These are phyloP conservation scores for Trifolium fragiferum DNA, from an alignment of 306 rosid genomes.

Conservation along the genomic window DNA sequence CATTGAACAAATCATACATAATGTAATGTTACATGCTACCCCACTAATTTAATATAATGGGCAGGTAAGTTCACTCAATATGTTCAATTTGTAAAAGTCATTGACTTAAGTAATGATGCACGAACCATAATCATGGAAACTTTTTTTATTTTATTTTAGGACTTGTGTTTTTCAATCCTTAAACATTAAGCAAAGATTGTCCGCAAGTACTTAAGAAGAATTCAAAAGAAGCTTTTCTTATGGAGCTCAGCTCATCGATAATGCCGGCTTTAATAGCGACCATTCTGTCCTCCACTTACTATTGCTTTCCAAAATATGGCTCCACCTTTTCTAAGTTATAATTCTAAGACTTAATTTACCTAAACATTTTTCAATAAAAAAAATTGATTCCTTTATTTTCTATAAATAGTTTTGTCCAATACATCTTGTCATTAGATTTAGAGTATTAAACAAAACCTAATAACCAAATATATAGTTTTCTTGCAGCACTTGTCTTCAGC, in stretches of 20 bases:
- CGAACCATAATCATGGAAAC: constrained; percentile 18
- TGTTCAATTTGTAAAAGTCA: background rate
- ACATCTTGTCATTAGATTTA: too few relatives aligned
- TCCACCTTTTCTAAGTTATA: constrained; percentile 5
- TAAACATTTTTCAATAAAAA: too few relatives aligned
- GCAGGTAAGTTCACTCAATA: constrained; percentile 26
- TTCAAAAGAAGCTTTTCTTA: constrained; percentile 38
- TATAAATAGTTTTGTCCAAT: too few relatives aligned
- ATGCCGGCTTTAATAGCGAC: constrained; percentile 48
- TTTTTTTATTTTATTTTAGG: background rate
- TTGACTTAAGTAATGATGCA: constrained; percentile 24
- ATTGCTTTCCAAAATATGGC: constrained; percentile 22
- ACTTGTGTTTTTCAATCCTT: constrained; percentile 37
- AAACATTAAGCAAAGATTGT: constrained; percentile 43
- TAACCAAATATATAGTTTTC: too few relatives aligned
- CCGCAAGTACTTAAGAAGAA: constrained; percentile 24
- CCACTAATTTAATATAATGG: constrained; percentile 18
- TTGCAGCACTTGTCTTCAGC: too few relatives aligned
- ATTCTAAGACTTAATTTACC: too few relatives aligned
- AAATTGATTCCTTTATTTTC: too few relatives aligned
- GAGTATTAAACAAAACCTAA: too few relatives aligned
- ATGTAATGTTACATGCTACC: constrained; percentile 20
- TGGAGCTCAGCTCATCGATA: constrained; percentile 38
- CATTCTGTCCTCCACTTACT: constrained; percentile 47
- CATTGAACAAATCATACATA: constrained; percentile 25